A percentile compares a stretch with the other conserved stretches of the same genome.
phyloP scores from a whole-genome alignment of 768 basidiomycete species.

The Lactarius deliciosus region DNA sequence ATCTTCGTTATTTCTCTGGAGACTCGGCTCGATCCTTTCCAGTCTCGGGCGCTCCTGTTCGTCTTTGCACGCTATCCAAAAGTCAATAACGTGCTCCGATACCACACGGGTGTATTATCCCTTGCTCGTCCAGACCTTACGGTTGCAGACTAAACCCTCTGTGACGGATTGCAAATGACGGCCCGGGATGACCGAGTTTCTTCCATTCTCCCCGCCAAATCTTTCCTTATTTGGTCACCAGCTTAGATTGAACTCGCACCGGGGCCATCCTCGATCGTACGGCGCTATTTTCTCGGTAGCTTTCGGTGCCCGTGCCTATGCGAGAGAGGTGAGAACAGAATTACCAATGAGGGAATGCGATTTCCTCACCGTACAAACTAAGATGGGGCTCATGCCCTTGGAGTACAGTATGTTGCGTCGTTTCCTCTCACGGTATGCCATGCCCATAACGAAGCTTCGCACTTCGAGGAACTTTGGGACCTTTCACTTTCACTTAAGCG shows the following conservation, averaged over 20 bases:
- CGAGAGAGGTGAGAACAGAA: slow-evolving; percentile 8
- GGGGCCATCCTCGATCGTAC: slow-evolving; percentile 1
- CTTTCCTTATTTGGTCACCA: slow-evolving; percentile 20
- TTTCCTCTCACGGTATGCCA: slow-evolving; percentile 6
- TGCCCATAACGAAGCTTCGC: slow-evolving; percentile 9
- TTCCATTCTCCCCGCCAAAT: slow-evolving; percentile 23
- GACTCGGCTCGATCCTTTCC: background rate
- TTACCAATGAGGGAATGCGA: background rate
- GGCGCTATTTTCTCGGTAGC: slow-evolving; percentile 11
- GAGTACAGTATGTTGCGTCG: background rate
- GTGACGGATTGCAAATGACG: slow-evolving; percentile 2
- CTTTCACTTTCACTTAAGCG: background rate
- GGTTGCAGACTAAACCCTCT: background rate
- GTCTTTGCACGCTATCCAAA: background rate
- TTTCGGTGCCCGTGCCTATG: slow-evolving; percentile 5
- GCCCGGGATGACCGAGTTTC: slow-evolving; percentile 8
- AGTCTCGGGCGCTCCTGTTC: background rate
- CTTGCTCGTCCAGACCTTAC: background rate
- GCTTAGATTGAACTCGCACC: slow-evolving; percentile 16
- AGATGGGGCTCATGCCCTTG: background rate
- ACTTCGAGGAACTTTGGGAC: slow-evolving; percentile 1
- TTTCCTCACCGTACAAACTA: background rate
- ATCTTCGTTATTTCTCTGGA: slow-evolving; percentile 19
- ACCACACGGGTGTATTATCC: background rate
- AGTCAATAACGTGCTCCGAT: background rate